A percentile compares a stretch with the other conserved stretches of the same genome.
phyloP scores from a whole-genome alignment of 2,329 filamentous ascomycete genomes.

The Bimuria novae-zelandiae region DNA sequence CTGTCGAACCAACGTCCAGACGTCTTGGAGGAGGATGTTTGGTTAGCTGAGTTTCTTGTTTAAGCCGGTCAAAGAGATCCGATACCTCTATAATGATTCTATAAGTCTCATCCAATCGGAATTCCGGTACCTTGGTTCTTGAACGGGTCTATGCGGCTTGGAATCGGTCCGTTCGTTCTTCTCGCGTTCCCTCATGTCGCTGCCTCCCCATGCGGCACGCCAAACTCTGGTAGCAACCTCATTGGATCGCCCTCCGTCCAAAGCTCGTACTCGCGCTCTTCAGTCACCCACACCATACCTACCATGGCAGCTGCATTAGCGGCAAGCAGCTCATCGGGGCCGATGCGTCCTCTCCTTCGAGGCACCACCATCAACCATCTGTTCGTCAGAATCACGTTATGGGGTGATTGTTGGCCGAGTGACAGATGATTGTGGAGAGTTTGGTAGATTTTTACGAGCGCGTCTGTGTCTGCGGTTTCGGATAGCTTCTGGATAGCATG shows the following conservation, averaged over 20 bases:
- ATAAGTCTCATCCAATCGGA: too few species aligned
- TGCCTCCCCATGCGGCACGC: background rate
- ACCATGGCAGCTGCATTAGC: conserved; percentile 11
- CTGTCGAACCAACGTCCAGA: too few species aligned
- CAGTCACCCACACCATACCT: conserved; percentile 8
- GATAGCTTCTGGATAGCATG: conserved; percentile 4
- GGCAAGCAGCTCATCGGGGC: background rate
- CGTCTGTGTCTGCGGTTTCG: background rate
- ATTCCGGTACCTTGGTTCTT: too few species aligned
- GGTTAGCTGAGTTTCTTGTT: too few species aligned
- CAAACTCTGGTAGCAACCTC: conserved; percentile 2
- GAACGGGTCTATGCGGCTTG: too few species aligned
- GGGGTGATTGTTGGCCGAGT: background rate
- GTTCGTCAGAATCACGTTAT: conserved; percentile 7
- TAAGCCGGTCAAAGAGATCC: too few species aligned
- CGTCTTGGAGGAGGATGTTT: background rate
- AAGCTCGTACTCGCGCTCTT: conserved; percentile 2
- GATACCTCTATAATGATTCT: too few species aligned
- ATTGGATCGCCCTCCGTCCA: conserved; percentile 7
- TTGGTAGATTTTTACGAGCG: background rate
- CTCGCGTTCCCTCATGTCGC: too few species aligned
- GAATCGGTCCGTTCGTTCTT: too few species aligned
- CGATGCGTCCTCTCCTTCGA: conserved; percentile 1
- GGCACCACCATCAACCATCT: conserved; percentile 7
- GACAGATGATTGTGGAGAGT: background rate